Percentiles rank a stretch among this genome's conserved stretches.
phyloP scores from a whole-genome alignment of 192 early-diverging fungal genomes.

The Coemansia sp. region DNA sequence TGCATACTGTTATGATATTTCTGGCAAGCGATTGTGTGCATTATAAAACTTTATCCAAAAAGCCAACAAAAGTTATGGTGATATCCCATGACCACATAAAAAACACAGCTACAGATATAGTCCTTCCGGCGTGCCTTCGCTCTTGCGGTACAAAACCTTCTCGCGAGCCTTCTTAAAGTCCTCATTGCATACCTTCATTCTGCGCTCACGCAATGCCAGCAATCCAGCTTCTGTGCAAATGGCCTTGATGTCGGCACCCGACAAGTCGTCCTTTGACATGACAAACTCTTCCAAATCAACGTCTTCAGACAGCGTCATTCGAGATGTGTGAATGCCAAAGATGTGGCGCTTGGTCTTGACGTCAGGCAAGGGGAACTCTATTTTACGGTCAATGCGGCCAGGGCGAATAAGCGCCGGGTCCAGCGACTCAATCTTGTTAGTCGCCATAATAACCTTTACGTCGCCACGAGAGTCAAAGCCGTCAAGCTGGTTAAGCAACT shows the following conservation, averaged over 20 bases:
- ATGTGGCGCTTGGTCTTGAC: conserved; percentile 96
- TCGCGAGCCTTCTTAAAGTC: conserved; percentile 98
- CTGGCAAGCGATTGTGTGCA: too few relatives aligned
- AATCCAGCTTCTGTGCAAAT: conserved; percentile 99
- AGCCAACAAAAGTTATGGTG: not conserved
- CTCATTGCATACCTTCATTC: conserved; percentile 98
- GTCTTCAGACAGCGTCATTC: conserved; percentile 94
- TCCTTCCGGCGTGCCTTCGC: conserved; percentile 97
- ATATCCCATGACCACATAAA: not conserved
- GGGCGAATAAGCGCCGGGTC: conserved; percentile 97
- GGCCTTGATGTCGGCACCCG: conserved; percentile 98
- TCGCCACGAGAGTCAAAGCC: conserved; percentile 94
- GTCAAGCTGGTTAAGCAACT: conserved; percentile 96
- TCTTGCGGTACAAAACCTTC: conserved; percentile 98
- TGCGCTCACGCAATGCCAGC: conserved; percentile 92
- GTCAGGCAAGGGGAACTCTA: conserved; percentile 97
- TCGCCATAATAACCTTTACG: conserved; percentile 99
- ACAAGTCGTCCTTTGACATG: conserved; percentile 98
- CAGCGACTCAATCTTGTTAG: conserved; percentile 94
- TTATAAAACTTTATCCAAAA: too few relatives aligned
- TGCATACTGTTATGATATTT: too few relatives aligned
- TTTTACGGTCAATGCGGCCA: conserved; percentile 97
- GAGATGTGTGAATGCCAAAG: conserved; percentile 90
- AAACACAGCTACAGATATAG: conserved; percentile 66
- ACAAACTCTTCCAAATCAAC: conserved; percentile 99